Evolutionary conservation across 352 stramenopile genomes (phyloP), one percentile per base, ranked within the genome.

Genomic region (Pythium rhizo-oryzae): DNA sequence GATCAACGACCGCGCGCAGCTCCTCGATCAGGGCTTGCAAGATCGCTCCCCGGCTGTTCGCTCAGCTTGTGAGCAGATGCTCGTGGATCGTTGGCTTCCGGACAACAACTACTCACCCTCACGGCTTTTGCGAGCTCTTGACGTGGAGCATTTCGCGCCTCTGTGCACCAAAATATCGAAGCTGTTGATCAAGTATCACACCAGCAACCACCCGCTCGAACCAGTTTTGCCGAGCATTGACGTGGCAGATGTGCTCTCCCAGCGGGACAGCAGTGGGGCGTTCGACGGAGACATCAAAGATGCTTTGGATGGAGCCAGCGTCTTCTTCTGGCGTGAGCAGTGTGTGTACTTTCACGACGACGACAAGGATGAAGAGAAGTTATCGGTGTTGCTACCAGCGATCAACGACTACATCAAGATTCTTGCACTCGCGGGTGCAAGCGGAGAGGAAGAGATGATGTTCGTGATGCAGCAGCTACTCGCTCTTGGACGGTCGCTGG

Each of bases 291-390:
- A 72, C 15, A 33, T 67, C 58, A 51, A 54, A 30, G 65, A 72
- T 33, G 51, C 43, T 18, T 24, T 72, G 8, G 39, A 67, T 46
- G 54, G 78, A 0, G 80, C 87, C 37, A 87, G 77, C 25, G 77
- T 91, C 8, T 94, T 92, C 59, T 93, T 91, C 52, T 94, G 86
- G 86, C 80, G 77, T 63, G 83, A 94, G 62, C 84, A 94, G 60
- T 94, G 86, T 60, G 70, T 82, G 24, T 91, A 89, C 64, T 91
- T 89, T 55, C 80, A 87, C 52, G 78, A 81, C 23, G 77, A 90
- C 13, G 77, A 90, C 46, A 80, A 83, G 5, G 75, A 90, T 33
- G 63, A 78, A 6, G 80, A 91, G 35, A 85, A 88, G 39, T 55
- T 84, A 28, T 75, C 75, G 15, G 68, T 70, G 16, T 46, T 93